Percentiles rank a stretch among this genome's conserved stretches.
These are phyloP conservation scores for Aureobasidium zeae DNA, from an alignment of 2,329 filamentous ascomycete genomes.

Conservation along the genomic window DNA sequence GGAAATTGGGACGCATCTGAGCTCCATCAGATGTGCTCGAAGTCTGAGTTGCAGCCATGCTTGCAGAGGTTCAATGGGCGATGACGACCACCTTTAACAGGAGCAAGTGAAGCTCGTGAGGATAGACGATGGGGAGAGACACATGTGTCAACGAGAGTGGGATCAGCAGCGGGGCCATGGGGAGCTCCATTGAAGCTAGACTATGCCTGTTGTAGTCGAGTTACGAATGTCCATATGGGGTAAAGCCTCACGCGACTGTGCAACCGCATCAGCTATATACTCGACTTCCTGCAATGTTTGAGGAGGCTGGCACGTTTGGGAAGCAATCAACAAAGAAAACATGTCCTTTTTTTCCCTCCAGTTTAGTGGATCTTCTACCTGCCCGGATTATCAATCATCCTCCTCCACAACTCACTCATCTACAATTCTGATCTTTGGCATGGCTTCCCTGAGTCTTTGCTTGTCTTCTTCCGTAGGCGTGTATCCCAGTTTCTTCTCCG, in stretches of 20 bases:
- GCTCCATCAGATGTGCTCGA: conserved; percentile 25
- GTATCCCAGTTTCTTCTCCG: conserved; percentile 65
- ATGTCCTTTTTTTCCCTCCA: too few relatives aligned
- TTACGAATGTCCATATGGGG: background rate
- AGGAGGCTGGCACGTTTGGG: too few relatives aligned
- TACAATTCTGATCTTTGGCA: conserved; percentile 55
- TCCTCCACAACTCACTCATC: too few relatives aligned
- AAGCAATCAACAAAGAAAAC: too few relatives aligned
- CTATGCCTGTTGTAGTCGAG: background rate
- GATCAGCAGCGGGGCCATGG: conserved; percentile 9
- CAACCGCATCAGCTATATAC: background rate
- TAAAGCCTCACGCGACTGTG: conserved; percentile 8
- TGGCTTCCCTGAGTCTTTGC: conserved; percentile 51
- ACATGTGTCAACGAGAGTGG: background rate
- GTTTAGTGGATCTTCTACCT: too few relatives aligned
- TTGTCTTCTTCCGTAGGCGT: conserved; percentile 65
- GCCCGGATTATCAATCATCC: too few relatives aligned
- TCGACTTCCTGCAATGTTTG: background rate
- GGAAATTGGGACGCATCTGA: conserved; percentile 48
- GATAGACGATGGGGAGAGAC: background rate
- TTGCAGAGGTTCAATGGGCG: conserved; percentile 16
- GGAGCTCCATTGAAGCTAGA: background rate
- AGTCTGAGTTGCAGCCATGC: conserved; percentile 26
- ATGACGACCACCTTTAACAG: too few relatives aligned
- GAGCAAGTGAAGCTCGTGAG: conserved; percentile 19